These are phyloP conservation scores for Fonsecaea nubica DNA, from an alignment of 2,329 filamentous ascomycete genomes.

Conservation along the genomic window DNA sequence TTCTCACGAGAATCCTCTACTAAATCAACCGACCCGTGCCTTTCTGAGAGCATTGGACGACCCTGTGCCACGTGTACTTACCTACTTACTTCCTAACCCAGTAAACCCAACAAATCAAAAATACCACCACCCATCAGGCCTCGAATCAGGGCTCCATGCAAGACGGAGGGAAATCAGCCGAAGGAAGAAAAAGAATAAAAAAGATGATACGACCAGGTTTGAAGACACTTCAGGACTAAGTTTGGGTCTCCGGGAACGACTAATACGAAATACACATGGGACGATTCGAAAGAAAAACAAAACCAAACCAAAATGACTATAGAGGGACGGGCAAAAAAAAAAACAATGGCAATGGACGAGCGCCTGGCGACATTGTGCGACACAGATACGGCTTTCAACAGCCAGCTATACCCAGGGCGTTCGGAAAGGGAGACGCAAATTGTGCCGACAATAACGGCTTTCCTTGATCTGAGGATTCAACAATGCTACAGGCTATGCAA, in stretches of 20 bases:
- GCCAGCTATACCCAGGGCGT: background rate
- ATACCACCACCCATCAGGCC: background rate
- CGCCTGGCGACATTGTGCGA: background rate
- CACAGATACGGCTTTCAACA: conserved; percentile 2
- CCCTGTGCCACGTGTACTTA: too few species aligned
- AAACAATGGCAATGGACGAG: background rate
- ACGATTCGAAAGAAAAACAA: background rate
- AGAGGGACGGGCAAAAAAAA: background rate
- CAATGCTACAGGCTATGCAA: background rate
- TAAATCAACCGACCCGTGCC: conserved; percentile 9
- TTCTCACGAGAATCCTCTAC: conserved; percentile 40
- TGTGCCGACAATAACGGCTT: background rate
- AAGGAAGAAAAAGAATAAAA: background rate
- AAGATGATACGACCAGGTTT: background rate
- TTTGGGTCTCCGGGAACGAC: background rate
- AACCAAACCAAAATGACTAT: background rate
- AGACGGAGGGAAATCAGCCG: too few species aligned
- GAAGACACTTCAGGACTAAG: background rate
- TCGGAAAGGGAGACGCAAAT: background rate
- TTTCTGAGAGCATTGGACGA: too few species aligned
- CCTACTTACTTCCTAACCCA: background rate
- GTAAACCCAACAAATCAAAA: too few species aligned
- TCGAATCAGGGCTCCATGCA: too few species aligned
- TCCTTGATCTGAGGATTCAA: background rate
- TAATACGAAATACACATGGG: background rate